Evolutionary conservation across 148 eudicot genomes (phyloP).

Genomic region (Fagopyrum esculentum): DNA sequence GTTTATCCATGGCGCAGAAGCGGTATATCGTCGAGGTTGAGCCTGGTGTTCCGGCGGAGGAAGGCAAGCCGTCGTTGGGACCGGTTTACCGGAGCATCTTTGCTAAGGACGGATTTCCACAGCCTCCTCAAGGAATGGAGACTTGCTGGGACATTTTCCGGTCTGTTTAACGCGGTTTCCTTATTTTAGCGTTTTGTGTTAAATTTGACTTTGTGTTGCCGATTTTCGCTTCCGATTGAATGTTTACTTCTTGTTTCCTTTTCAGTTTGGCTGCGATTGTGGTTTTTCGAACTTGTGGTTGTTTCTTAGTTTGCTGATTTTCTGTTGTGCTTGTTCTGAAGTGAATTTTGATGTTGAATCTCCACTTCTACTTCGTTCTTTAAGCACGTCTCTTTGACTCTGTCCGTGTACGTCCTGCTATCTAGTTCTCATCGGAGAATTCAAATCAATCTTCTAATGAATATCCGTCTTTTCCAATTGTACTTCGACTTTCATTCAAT

Average conservation of each 20-base stretch:
- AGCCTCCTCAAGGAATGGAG: constrained; percentile 51
- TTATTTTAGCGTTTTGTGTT: not conserved
- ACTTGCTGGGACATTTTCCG: constrained; percentile 95
- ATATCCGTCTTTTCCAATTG: not conserved
- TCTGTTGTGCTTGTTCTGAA: not conserved
- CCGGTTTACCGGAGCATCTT: constrained; percentile 68
- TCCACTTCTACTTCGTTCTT: not conserved
- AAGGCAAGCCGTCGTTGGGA: constrained; percentile 59
- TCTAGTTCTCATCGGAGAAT: not conserved
- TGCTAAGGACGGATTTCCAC: constrained; percentile 76
- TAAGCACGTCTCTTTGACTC: not conserved
- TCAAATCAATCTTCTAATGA: not conserved
- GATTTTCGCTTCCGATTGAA: not conserved
- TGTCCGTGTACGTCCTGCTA: not conserved
- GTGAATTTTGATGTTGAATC: not conserved
- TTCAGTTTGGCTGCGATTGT: not conserved
- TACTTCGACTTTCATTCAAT: not conserved
- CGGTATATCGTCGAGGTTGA: constrained; percentile 55
- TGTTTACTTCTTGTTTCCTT: not conserved
- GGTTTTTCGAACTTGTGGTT: not conserved
- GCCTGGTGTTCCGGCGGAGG: constrained; percentile 41
- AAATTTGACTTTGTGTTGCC: not conserved
- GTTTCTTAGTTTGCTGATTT: not conserved
- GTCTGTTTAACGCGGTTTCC: constrained; percentile 24
- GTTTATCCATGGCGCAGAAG: constrained; percentile 30